phyloP scores from a whole-genome alignment of 2,329 filamentous ascomycete species.

The Beauveria pseudobassiana region DNA sequence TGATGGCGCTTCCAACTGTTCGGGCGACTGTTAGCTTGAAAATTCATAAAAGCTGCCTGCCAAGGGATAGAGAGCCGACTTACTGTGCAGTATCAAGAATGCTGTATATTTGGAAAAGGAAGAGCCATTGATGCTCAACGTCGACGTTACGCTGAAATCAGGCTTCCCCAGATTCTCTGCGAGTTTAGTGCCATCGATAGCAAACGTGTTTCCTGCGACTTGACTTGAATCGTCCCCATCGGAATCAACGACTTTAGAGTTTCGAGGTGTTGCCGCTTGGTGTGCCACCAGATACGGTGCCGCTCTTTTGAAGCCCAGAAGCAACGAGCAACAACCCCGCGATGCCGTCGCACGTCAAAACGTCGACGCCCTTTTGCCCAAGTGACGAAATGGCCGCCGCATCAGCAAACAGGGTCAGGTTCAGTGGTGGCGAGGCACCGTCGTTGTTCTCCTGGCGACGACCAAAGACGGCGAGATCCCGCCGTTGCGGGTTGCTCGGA shows the following conservation, averaged over 20 bases:
- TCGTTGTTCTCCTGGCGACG: neutral
- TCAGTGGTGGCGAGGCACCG: neutral
- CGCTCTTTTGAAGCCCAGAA: conserved; percentile 20
- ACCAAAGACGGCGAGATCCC: neutral
- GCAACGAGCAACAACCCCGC: conserved; percentile 23
- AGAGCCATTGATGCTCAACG: neutral
- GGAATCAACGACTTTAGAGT: conserved; percentile 20
- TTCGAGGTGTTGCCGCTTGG: conserved; percentile 13
- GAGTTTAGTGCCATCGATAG: conserved; percentile 19
- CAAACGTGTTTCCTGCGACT: conserved; percentile 20
- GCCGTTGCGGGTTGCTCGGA: neutral
- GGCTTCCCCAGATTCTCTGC: conserved; percentile 15
- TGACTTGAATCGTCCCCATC: conserved; percentile 19
- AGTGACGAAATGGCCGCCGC: conserved; percentile 23
- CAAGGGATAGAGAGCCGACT: neutral
- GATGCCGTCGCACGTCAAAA: conserved; percentile 25
- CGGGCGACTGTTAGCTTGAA: neutral
- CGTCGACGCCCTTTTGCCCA: conserved; percentile 22
- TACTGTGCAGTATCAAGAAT: neutral
- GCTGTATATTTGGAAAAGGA: neutral
- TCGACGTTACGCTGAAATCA: conserved; percentile 1
- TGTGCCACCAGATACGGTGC: conserved; percentile 13
- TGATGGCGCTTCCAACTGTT: conserved; percentile 15
- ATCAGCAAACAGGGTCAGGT: conserved; percentile 22
- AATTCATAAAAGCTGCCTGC: neutral